A percentile compares a stretch with the other conserved stretches of the same genome.
Evolutionary conservation across 805 yeast genomes (phyloP).

Genomic region (Metschnikowia dekortorum): DNA sequence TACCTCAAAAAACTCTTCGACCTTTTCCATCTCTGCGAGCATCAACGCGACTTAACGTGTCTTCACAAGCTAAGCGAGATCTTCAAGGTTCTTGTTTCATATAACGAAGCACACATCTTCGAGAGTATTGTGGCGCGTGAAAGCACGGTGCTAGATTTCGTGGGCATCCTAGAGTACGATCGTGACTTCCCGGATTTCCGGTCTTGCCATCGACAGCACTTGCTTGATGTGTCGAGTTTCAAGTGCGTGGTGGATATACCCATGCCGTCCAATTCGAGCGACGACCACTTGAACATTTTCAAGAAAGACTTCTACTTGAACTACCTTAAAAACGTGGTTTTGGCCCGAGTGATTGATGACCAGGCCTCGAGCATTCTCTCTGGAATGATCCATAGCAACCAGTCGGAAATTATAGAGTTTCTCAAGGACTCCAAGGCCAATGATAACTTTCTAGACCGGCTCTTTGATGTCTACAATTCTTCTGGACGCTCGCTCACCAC

Average conservation of each 20-base stretch:
- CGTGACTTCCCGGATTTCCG: slow-evolving; percentile 77
- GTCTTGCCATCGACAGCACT: slow-evolving; percentile 71
- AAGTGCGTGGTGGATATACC: slow-evolving; percentile 65
- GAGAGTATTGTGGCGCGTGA: slow-evolving; percentile 32
- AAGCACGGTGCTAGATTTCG: slow-evolving; percentile 44
- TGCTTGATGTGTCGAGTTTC: slow-evolving; percentile 54
- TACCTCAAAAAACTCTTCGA: slow-evolving; percentile 51
- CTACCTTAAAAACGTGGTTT: slow-evolving; percentile 79
- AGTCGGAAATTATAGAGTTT: slow-evolving; percentile 59
- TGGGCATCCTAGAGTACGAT: slow-evolving; percentile 84
- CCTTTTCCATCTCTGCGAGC: slow-evolving; percentile 56
- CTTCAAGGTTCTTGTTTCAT: slow-evolving; percentile 62
- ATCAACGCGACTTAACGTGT: slow-evolving; percentile 44
- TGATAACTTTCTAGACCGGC: slow-evolving; percentile 45
- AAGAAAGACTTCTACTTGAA: slow-evolving; percentile 74
- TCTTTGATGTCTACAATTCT: slow-evolving; percentile 54
- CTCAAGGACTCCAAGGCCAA: slow-evolving; percentile 44
- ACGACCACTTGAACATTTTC: slow-evolving; percentile 47
- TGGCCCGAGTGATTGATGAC: slow-evolving; percentile 81
- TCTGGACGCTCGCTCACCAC: slow-evolving; percentile 10
- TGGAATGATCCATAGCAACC: slow-evolving; percentile 64
- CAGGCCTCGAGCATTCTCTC: slow-evolving; percentile 63
- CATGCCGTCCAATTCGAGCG: slow-evolving; percentile 31
- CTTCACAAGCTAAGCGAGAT: slow-evolving; percentile 69
- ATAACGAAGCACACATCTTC: slow-evolving; percentile 52